Evolutionary conservation across 2,329 filamentous ascomycete species (phyloP).

Genomic region (Aureobasidium sp.): DNA sequence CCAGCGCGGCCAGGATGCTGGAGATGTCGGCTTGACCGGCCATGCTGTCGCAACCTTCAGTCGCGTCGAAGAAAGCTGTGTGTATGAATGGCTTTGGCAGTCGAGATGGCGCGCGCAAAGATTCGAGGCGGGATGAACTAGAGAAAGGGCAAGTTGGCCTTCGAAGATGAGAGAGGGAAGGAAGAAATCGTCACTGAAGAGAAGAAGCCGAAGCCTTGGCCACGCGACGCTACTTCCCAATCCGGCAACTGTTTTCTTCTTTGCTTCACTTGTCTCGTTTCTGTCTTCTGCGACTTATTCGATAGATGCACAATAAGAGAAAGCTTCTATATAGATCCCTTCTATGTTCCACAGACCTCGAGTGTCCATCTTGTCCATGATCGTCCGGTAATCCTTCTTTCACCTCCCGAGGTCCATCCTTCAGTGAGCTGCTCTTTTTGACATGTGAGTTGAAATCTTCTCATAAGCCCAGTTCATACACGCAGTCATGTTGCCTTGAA

Average conservation of each 20-base stretch:
- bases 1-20: slow-evolving; percentile 46
- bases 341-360: background rate
- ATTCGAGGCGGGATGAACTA: background rate
- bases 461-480: slow-evolving; percentile 34
- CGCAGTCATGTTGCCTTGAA: slow-evolving; percentile 28
- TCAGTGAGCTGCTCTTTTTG: background rate
- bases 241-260: background rate
- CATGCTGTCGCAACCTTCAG: slow-evolving; percentile 27
- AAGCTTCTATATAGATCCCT: background rate
- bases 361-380: background rate
- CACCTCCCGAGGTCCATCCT: background rate
- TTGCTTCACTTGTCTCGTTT: background rate
- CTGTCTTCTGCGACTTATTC: background rate
- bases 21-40: slow-evolving; percentile 43
- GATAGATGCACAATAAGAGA: background rate
- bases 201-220: slow-evolving; percentile 4
- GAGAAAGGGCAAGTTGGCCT: background rate
- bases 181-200: slow-evolving; percentile 3
- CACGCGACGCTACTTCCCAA: slow-evolving; percentile 2
- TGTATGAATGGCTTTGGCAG: background rate
- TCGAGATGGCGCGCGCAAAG: background rate
- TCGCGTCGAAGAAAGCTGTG: background rate
- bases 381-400: background rate
- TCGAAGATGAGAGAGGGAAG: background rate
- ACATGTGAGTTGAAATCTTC: slow-evolving; percentile 18